phyloP scores from a whole-genome alignment of 108 stramenopile genomes.

The Discostella stelligeroides region DNA sequence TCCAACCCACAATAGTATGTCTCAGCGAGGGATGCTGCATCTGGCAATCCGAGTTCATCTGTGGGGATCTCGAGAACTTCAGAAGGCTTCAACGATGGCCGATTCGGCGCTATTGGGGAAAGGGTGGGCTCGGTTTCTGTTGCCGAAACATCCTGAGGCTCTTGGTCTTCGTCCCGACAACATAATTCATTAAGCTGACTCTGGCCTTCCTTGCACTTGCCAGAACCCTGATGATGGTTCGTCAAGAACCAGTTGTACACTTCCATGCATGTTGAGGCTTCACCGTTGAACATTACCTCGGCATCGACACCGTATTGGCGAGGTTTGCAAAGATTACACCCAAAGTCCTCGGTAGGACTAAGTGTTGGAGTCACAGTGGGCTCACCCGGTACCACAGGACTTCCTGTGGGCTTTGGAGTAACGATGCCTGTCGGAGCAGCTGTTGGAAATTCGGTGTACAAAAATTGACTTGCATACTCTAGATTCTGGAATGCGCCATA shows the following conservation, averaged over 20 bases:
- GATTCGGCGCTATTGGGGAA: not conserved
- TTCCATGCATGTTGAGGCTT: conserved; percentile 29
- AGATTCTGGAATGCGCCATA: conserved; percentile 29
- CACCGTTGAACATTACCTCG: conserved; percentile 36
- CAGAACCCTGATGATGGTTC: conserved; percentile 32
- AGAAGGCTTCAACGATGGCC: not conserved
- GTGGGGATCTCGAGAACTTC: not conserved
- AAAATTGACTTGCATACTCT: conserved; percentile 33
- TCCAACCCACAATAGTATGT: conserved; percentile 43
- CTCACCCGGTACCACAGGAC: conserved; percentile 35
- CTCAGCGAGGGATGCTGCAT: conserved; percentile 27
- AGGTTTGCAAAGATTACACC: conserved; percentile 40
- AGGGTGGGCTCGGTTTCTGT: not conserved
- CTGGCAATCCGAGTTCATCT: conserved; percentile 42
- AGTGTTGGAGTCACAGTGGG: conserved; percentile 35
- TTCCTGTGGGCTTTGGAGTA: conserved; percentile 28
- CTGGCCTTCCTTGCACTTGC: conserved; percentile 27
- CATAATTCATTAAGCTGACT: conserved; percentile 33
- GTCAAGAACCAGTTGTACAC: conserved; percentile 26
- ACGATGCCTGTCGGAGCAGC: conserved; percentile 17
- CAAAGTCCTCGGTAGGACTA: conserved; percentile 23
- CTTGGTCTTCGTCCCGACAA: conserved; percentile 16
- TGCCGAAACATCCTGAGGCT: not conserved
- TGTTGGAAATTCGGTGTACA: conserved; percentile 47
- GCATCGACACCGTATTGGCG: conserved; percentile 45